Evolutionary conservation across 2,329 filamentous ascomycete genomes (phyloP).

Genomic region (Colletotrichum tropicale): DNA sequence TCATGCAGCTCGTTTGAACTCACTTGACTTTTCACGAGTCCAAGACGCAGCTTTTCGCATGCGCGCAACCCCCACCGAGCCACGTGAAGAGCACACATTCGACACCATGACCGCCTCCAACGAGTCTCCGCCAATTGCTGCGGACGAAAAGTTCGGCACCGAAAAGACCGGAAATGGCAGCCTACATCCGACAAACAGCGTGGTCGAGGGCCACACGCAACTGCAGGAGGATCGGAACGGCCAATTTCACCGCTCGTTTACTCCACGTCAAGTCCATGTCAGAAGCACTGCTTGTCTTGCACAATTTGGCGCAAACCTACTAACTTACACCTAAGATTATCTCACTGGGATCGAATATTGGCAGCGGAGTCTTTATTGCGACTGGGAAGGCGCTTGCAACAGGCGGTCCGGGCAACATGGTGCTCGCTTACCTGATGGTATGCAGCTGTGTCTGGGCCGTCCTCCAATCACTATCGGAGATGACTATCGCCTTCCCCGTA

Average conservation of each 20-base stretch:
- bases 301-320: not conserved
- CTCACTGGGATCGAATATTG: conserved; percentile 32
- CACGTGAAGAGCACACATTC: not conserved
- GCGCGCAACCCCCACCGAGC: not conserved
- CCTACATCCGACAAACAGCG: not conserved
- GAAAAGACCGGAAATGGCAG: not conserved
- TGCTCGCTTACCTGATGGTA: conserved; percentile 34
- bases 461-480: conserved; percentile 30
- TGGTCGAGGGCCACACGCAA: not conserved
- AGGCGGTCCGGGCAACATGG: conserved; percentile 34
- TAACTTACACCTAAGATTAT: conserved; percentile 20
- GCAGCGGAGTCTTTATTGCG: conserved; percentile 40
- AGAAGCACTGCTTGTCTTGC: not conserved
- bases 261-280: not conserved
- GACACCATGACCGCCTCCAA: not conserved
- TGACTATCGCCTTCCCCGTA: conserved; percentile 39
- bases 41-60: not conserved
- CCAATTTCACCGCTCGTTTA: not conserved
- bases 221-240: not conserved
- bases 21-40: not conserved
- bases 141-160: not conserved
- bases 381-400: conserved; percentile 33
- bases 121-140: not conserved
- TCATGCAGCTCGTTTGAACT: not conserved
- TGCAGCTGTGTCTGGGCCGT: conserved; percentile 20